Conservation (phyloP, 768 basidiomycete species). For the Rhodotorula taiwanensis region DNA sequence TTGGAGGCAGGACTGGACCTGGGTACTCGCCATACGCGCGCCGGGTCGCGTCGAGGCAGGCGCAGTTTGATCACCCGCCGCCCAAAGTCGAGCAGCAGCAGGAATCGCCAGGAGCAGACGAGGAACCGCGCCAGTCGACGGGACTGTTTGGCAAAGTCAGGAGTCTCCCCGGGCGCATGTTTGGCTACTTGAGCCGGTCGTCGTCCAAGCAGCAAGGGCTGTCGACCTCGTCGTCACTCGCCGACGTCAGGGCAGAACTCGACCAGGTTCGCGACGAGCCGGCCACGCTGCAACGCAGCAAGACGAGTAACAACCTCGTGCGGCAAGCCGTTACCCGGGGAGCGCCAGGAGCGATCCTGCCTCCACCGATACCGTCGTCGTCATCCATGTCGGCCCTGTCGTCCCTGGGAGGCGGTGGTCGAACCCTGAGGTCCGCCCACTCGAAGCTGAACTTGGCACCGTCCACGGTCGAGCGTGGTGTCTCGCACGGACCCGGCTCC, state of each 20-base stretch:
- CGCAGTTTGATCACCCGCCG: neutral
- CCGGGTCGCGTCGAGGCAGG: constrained; percentile 4
- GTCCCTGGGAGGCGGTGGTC: neutral
- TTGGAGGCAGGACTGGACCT: constrained; percentile 15
- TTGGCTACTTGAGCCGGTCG: constrained; percentile 17
- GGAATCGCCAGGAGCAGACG: neutral
- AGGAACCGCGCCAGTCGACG: neutral
- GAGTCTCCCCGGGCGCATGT: constrained; percentile 15
- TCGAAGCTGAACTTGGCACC: constrained; percentile 25
- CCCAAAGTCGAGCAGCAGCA: neutral
- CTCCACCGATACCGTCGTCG: constrained; percentile 8
- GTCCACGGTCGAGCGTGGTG: constrained; percentile 15
- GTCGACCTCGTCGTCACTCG: constrained; percentile 2
- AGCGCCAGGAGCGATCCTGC: neutral
- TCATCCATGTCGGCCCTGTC: constrained; percentile 29
- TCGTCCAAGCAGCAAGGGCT: neutral
- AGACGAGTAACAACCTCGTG: constrained; percentile 9
- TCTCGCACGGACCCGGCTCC: constrained; percentile 5
- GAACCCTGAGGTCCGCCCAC: constrained; percentile 20
- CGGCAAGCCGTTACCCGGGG: neutral
- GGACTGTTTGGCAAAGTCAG: constrained; percentile 24
- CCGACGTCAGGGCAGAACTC: constrained; percentile 27
- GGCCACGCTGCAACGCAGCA: neutral
- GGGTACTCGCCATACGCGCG: constrained; percentile 33
- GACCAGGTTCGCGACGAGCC: constrained; percentile 6